A percentile compares a stretch with the other conserved stretches of the same genome.
Evolutionary conservation across 192 early-diverging fungal genomes (phyloP).

Genomic region (Coemansia sp.): DNA sequence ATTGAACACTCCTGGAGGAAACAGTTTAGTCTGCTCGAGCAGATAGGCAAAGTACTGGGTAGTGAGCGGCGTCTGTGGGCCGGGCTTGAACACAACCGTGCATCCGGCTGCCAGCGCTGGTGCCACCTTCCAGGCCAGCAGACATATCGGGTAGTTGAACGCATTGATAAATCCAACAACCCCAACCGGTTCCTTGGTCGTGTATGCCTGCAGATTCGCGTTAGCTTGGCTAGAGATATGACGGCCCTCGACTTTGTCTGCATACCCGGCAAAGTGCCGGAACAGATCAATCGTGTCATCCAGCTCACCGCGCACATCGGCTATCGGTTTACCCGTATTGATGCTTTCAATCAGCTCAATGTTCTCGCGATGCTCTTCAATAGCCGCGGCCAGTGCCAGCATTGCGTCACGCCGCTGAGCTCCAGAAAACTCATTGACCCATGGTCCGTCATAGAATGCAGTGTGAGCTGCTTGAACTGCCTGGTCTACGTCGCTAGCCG

Average conservation of each 20-base stretch:
- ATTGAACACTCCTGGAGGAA: conserved; percentile 56
- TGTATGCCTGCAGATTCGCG: conserved; percentile 32
- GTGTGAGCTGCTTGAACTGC: conserved; percentile 45
- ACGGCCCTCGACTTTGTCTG: conserved; percentile 51
- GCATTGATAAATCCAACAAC: conserved; percentile 56
- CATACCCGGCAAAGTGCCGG: conserved; percentile 50
- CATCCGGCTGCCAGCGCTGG: conserved; percentile 54
- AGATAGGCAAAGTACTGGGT: conserved; percentile 56
- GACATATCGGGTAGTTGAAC: conserved; percentile 64
- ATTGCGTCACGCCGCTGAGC: conserved; percentile 55
- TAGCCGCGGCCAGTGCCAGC: conserved; percentile 38
- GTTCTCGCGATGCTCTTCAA: conserved; percentile 37
- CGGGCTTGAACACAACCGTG: conserved; percentile 57
- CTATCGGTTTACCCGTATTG: conserved; percentile 57
- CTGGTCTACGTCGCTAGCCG: conserved; percentile 29
- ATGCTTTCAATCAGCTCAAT: conserved; percentile 52
- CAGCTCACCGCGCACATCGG: conserved; percentile 52
- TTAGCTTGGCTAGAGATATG: conserved; percentile 46
- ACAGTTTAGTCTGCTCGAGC: conserved; percentile 29
- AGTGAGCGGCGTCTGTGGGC: conserved; percentile 60
- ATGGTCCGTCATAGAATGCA: conserved; percentile 47
- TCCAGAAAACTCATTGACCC: conserved; percentile 49
- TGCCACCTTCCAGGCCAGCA: conserved; percentile 53
- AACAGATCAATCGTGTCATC: conserved; percentile 51
- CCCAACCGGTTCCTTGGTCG: conserved; percentile 53